Conservation (phyloP, 495 filamentous ascomycete genomes). For the Usnea hakonensis region DNA sequence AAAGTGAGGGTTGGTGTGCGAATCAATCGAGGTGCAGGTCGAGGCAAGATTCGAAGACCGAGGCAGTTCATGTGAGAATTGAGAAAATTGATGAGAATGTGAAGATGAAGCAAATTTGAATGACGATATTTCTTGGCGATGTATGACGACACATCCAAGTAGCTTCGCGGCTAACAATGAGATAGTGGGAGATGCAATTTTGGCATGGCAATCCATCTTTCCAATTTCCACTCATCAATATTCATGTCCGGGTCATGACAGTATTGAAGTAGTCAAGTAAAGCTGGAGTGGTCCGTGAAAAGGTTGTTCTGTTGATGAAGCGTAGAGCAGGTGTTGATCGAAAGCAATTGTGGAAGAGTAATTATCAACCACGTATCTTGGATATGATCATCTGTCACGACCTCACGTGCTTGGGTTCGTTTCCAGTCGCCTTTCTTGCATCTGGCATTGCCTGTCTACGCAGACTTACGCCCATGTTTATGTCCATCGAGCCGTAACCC, state of each 20-base stretch:
- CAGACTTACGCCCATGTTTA: no score
- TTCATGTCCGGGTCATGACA: neutral
- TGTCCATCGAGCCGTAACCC: neutral
- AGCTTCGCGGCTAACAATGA: neutral
- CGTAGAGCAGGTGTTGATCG: no score
- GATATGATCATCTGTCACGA: no score
- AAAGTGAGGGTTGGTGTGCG: neutral
- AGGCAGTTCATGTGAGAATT: neutral
- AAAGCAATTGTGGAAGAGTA: no score
- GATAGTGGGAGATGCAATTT: no score
- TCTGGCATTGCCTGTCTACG: no score
- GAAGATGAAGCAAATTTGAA: neutral
- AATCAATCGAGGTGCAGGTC: neutral
- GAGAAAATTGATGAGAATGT: neutral
- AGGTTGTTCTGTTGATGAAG: no score
- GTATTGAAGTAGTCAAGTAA: no score
- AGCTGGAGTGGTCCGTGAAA: no score
- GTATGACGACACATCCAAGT: slow-evolving; percentile 10
- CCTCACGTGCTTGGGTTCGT: no score
- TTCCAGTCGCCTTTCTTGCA: no score
- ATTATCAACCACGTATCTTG: no score
- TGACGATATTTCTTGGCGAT: neutral
- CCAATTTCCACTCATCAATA: neutral
- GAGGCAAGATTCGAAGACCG: neutral
- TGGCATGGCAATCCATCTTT: neutral